These are phyloP conservation scores for Elongisporangium senticosum DNA, from an alignment of 352 stramenopile species.

Conservation along the genomic window DNA sequence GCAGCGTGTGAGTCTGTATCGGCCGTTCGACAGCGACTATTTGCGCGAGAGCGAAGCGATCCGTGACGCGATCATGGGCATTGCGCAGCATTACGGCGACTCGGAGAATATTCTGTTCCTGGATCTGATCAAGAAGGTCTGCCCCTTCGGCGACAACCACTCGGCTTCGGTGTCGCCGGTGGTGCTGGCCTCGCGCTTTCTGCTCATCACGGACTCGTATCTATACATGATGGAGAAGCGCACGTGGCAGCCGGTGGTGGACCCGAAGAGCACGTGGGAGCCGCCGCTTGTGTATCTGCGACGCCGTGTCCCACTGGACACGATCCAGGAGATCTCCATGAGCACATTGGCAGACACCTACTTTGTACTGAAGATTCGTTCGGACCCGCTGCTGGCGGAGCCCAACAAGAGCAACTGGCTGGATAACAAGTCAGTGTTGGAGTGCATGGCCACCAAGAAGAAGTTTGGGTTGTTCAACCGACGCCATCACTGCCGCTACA, in stretches of 20 bases:
- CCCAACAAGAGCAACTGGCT: slow-evolving; percentile 80
- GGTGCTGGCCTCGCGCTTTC: slow-evolving; percentile 29
- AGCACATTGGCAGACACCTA: slow-evolving; percentile 79
- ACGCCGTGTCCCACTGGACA: slow-evolving; percentile 47
- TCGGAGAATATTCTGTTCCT: slow-evolving; percentile 81
- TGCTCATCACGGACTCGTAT: slow-evolving; percentile 68
- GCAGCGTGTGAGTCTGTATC: slow-evolving; percentile 83
- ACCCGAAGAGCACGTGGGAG: slow-evolving; percentile 48
- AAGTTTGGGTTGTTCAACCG: slow-evolving; percentile 88
- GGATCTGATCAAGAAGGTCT: slow-evolving; percentile 67
- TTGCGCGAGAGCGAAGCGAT: slow-evolving; percentile 45
- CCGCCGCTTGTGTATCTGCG: slow-evolving; percentile 70
- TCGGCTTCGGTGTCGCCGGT: slow-evolving; percentile 23
- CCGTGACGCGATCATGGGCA: slow-evolving; percentile 53
- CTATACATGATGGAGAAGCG: slow-evolving; percentile 80
- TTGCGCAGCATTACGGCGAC: slow-evolving; percentile 74
- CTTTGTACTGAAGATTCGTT: slow-evolving; percentile 61
- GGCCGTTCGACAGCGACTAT: slow-evolving; percentile 84
- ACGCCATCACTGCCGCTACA: slow-evolving; percentile 84
- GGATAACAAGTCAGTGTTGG: slow-evolving; percentile 78
- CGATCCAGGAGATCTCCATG: slow-evolving; percentile 75
- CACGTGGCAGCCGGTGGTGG: slow-evolving; percentile 44
- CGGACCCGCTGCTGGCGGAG: slow-evolving; percentile 44
- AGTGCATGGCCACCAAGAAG: slow-evolving; percentile 81
- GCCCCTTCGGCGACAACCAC: slow-evolving; percentile 12